These are phyloP conservation scores for Candida incommunis DNA, from an alignment of 805 yeast species.

Conservation along the genomic window DNA sequence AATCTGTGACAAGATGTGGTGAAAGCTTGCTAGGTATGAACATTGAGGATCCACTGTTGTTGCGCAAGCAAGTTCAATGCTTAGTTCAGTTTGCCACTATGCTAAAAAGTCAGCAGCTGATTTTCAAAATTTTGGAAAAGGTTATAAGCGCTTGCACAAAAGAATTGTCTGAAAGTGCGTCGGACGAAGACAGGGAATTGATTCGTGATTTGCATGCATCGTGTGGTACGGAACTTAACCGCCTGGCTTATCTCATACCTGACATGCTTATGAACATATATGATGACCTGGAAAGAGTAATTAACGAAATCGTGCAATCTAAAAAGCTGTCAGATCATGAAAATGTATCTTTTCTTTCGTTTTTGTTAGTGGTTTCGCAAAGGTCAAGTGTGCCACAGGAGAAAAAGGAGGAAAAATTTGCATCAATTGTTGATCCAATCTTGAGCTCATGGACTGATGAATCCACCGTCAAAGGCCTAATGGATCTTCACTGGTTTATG, in stretches of 20 bases:
- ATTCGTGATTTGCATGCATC: constrained; percentile 79
- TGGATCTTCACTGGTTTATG: constrained; percentile 95
- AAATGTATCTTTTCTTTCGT: constrained; percentile 85
- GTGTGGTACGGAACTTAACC: constrained; percentile 87
- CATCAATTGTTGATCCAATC: constrained; percentile 86
- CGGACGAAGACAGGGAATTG: constrained; percentile 54
- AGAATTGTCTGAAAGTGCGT: constrained; percentile 41
- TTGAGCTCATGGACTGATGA: constrained; percentile 86
- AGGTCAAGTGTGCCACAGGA: constrained; percentile 39
- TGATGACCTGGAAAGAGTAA: constrained; percentile 68
- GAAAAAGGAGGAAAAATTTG: constrained; percentile 63
- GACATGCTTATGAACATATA: constrained; percentile 72
- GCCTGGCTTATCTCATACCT: constrained; percentile 92
- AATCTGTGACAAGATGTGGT: constrained; percentile 50
- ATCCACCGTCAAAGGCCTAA: constrained; percentile 74
- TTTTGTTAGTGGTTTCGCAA: constrained; percentile 80
- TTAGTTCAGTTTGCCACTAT: constrained; percentile 89
- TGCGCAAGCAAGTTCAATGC: constrained; percentile 79
- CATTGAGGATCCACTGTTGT: constrained; percentile 63
- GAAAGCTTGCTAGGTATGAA: constrained; percentile 49
- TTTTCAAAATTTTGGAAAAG: constrained; percentile 76
- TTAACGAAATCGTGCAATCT: constrained; percentile 52
- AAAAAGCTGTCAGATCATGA: constrained; percentile 78
- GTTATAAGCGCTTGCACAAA: constrained; percentile 75
- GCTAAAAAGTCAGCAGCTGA: constrained; percentile 51